Base-by-base conservation (phyloP, 2,329 filamentous ascomycete genomes). In the Paraconiothyrium sp. region DNA sequence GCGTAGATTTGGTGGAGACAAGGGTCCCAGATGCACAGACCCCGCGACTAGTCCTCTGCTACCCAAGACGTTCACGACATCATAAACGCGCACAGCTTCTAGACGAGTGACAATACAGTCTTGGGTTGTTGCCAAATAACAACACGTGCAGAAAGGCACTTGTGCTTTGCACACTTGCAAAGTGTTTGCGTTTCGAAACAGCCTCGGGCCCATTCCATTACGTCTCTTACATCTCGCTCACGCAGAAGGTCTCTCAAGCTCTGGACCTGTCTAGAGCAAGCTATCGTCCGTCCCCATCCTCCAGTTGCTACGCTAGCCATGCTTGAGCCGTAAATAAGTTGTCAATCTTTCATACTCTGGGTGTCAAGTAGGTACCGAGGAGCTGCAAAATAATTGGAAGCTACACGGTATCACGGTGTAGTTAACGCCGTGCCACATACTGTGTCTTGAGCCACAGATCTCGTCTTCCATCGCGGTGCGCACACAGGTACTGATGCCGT, bases 361-460 rank as follows among this genome's bases (percentile, higher is more conserved):
- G 16, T 22, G 8, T 50, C 30, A 50, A 35, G 9, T n/a, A 20
- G n/a, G 47, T 50, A 30, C 16, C 30, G 16, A 22, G 16, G 5
- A 16, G 13, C 10, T 35, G 47, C n/a, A 50, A 30, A 1, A 14
- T 50, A 1, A 35, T 50, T 20, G 7, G 5, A 50, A 5, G 47
- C 47, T 50, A 50, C 47, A 50, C 27, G 30, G 30, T 50, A 50
- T 50, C 30, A 50, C 47, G 14, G 47, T n/a, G 20, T 16, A 37
- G 11, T 16, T 51, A 16, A 27, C 32, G n/a, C 32, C 37, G 48
- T 51, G 16, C 2, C 5, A 37, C 48, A 6, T 32, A 16, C 9
- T 51, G 48, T 41, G 20, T 4, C 22, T 14, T 39, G 13, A 52
- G 34, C 20, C 9, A 24, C n/a, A 10, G 20, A 39, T 39, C 35